Percentiles rank a stretch among this genome's conserved stretches.
These are phyloP conservation scores for Tetracladium maxilliforme DNA, from an alignment of 2,329 filamentous ascomycete species.

Conservation along the genomic window DNA sequence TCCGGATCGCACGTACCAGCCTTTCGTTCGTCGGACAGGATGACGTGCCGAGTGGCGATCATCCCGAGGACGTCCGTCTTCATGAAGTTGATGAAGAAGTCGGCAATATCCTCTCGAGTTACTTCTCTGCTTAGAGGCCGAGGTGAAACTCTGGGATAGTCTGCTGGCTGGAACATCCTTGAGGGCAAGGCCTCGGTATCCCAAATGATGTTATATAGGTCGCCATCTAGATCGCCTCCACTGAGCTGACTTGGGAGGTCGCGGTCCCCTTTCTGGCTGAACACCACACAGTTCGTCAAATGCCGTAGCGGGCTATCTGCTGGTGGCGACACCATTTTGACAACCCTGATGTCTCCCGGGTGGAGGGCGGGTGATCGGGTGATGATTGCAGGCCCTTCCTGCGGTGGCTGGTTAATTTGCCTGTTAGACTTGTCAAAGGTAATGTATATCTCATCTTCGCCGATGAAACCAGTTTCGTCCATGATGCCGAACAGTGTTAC, in stretches of 20 bases:
- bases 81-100: conserved; percentile 74
- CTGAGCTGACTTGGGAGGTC: conserved; percentile 68
- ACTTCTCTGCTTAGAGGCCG: conserved; percentile 47
- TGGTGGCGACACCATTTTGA: conserved; percentile 45
- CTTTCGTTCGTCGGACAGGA: conserved; percentile 41
- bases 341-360: conserved; percentile 64
- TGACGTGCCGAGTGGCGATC: conserved; percentile 49
- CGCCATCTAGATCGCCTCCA: conserved; percentile 74
- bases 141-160: conserved; percentile 48
- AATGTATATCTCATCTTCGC: conserved; percentile 51
- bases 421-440: conserved; percentile 7
- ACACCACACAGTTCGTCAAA: conserved; percentile 63
- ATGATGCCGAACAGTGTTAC: conserved; percentile 72
- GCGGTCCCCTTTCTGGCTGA: conserved; percentile 54
- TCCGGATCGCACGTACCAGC: conserved; percentile 33
- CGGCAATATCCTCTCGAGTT: conserved; percentile 48
- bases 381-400: conserved; percentile 37
- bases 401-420: conserved; percentile 16
- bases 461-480: conserved; percentile 60
- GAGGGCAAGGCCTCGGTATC: conserved; percentile 36
- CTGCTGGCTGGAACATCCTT: conserved; percentile 39
- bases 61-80: conserved; percentile 47
- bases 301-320: conserved; percentile 39
- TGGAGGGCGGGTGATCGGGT: conserved; percentile 73
- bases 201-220: conserved; percentile 69